These are phyloP conservation scores for Nemania sp. DNA, from an alignment of 2,329 filamentous ascomycete genomes.

Conservation along the genomic window DNA sequence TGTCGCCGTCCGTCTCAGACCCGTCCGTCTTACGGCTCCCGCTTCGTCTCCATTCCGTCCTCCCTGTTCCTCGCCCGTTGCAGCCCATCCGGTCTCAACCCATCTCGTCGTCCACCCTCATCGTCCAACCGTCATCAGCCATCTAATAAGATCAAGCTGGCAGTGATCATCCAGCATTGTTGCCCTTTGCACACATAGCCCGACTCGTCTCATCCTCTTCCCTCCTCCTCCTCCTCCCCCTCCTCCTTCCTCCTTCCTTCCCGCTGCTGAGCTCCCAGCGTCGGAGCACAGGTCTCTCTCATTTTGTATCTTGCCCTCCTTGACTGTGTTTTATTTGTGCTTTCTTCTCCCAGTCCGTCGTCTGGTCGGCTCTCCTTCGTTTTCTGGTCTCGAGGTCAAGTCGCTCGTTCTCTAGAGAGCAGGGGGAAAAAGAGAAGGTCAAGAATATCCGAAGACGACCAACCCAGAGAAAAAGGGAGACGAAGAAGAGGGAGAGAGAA, in stretches of 20 bases:
- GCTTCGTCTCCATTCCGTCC: background rate
- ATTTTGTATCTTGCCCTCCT: background rate
- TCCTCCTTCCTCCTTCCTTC: constrained; percentile 6
- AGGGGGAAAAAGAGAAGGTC: background rate
- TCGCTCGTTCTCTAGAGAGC: constrained; percentile 13
- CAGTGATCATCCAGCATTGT: constrained; percentile 9
- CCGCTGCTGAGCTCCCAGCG: constrained; percentile 19
- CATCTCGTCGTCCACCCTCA: background rate
- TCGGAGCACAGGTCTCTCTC: background rate
- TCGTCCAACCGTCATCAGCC: background rate
- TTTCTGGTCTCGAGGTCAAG: constrained; percentile 9
- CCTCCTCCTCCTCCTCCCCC: background rate
- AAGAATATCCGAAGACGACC: background rate
- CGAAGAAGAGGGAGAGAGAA: background rate
- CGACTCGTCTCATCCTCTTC: constrained; percentile 3
- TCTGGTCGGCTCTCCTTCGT: constrained; percentile 6
- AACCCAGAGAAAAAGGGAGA: background rate
- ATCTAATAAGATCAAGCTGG: too few relatives aligned
- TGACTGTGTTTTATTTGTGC: constrained; percentile 8
- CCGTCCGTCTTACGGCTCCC: constrained; percentile 3
- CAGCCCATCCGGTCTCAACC: background rate
- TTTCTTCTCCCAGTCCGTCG: background rate
- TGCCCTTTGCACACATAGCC: constrained; percentile 17
- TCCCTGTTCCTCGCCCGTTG: background rate
- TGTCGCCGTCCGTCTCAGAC: constrained; percentile 18